Conservation (phyloP, 495 filamentous ascomycete genomes). For the Hypoxylon subgilvum region DNA sequence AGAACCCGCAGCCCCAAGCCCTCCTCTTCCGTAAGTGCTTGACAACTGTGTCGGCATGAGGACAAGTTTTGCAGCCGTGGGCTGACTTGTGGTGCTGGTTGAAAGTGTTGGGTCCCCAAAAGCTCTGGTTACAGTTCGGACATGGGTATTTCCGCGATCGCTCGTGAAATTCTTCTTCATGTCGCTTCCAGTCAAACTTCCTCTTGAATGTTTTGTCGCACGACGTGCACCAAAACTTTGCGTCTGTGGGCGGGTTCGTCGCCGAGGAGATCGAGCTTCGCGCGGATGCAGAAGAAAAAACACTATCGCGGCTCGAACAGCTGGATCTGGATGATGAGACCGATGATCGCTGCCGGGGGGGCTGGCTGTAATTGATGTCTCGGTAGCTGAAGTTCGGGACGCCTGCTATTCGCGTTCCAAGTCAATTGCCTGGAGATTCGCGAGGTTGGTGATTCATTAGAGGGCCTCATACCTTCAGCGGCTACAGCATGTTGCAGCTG, state of each 20-base stretch:
- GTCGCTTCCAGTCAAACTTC: constrained; percentile 61
- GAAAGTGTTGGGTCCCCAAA: constrained; percentile 58
- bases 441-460: neutral
- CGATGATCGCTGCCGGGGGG: constrained; percentile 42
- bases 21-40: constrained; percentile 42
- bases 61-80: constrained; percentile 57
- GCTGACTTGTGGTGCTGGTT: constrained; percentile 60
- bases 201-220: constrained; percentile 58
- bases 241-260: constrained; percentile 27
- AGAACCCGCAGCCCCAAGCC: constrained; percentile 56
- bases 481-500: constrained; percentile 17
- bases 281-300: constrained; percentile 43
- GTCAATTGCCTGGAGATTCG: neutral
- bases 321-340: constrained; percentile 54
- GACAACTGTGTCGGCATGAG: constrained; percentile 55
- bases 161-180: constrained; percentile 61
- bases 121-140: constrained; percentile 55
- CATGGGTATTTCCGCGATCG: constrained; percentile 58
- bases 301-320: constrained; percentile 44
- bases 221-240: constrained; percentile 59
- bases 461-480: constrained; percentile 32
- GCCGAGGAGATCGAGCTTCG: constrained; percentile 49
- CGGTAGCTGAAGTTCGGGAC: constrained; percentile 37
- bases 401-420: constrained; percentile 18
- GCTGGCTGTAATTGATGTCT: constrained; percentile 36